Evolutionary conservation across 73 alveolate species (phyloP).

Genomic region (Tetrahymena elliotti): DNA sequence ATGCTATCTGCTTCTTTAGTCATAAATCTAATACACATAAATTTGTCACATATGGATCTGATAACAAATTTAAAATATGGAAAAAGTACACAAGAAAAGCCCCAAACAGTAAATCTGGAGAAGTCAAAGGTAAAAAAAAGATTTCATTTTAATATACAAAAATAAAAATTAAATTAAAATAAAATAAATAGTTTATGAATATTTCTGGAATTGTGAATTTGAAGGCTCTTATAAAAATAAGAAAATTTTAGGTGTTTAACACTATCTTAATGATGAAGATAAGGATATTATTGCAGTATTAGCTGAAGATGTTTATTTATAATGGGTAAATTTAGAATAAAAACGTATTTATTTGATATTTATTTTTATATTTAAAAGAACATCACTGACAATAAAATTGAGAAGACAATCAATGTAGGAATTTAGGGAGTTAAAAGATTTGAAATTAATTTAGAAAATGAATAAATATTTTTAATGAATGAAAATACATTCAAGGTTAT

Average conservation of each 20-base stretch:
- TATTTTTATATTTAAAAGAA: background rate
- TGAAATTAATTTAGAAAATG: background rate
- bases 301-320: background rate
- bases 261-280: background rate
- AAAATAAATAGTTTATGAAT: background rate
- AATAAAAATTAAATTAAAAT: too few relatives aligned
- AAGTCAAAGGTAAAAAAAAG: background rate
- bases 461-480: background rate
- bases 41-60: background rate
- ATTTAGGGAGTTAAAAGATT: background rate
- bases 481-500: background rate
- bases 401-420: background rate
- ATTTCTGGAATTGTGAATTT: background rate
- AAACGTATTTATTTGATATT: background rate
- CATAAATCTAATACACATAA: background rate
- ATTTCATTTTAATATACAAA: too few relatives aligned
- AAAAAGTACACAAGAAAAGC: background rate
- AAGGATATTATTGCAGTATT: background rate
- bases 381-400: background rate
- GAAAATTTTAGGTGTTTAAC: background rate
- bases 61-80: background rate
- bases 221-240: background rate
- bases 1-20: background rate
- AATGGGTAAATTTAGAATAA: background rate
- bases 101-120: background rate